Evolutionary conservation across 164 flowering plant genomes (phyloP).

Genomic region (Saururus chinensis): DNA sequence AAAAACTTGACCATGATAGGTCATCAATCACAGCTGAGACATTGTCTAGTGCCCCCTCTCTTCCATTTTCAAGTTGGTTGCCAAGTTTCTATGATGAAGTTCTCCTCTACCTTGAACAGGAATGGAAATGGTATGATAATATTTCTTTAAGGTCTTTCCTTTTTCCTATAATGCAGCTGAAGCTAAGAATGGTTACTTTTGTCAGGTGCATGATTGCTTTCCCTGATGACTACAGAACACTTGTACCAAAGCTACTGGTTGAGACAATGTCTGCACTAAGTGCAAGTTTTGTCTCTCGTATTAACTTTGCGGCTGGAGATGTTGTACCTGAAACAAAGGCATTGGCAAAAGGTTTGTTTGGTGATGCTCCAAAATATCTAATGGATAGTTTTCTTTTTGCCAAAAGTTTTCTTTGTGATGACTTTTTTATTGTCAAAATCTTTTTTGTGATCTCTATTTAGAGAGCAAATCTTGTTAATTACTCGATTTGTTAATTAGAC

Average conservation of each 20-base stretch:
- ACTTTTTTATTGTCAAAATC: too few species aligned
- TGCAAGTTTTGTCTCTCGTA: slow-evolving; percentile 71
- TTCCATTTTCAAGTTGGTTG: slow-evolving; percentile 79
- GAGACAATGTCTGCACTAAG: slow-evolving; percentile 63
- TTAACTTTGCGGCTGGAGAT: slow-evolving; percentile 88
- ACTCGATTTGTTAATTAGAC: too few species aligned
- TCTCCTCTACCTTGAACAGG: slow-evolving; percentile 93
- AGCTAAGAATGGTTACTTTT: background rate
- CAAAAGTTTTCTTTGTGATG: background rate
- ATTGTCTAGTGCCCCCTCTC: slow-evolving; percentile 23
- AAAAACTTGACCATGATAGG: slow-evolving; percentile 50
- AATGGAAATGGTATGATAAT: slow-evolving; percentile 87
- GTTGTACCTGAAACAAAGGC: slow-evolving; percentile 90
- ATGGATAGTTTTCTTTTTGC: too few species aligned
- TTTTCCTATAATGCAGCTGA: background rate
- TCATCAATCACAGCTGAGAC: slow-evolving; percentile 28
- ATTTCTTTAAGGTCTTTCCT: background rate
- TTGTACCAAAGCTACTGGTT: slow-evolving; percentile 77
- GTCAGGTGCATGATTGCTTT: slow-evolving; percentile 93
- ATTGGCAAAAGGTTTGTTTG: slow-evolving; percentile 58
- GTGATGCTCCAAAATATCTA: background rate
- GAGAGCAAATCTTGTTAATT: too few species aligned
- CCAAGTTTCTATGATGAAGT: slow-evolving; percentile 91
- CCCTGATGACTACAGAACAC: slow-evolving; percentile 76
- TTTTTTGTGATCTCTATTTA: too few species aligned